Percentiles rank a stretch among this genome's conserved stretches.
Evolutionary conservation across 495 filamentous ascomycete genomes (phyloP).

Genomic region (Xylaria nigripes): DNA sequence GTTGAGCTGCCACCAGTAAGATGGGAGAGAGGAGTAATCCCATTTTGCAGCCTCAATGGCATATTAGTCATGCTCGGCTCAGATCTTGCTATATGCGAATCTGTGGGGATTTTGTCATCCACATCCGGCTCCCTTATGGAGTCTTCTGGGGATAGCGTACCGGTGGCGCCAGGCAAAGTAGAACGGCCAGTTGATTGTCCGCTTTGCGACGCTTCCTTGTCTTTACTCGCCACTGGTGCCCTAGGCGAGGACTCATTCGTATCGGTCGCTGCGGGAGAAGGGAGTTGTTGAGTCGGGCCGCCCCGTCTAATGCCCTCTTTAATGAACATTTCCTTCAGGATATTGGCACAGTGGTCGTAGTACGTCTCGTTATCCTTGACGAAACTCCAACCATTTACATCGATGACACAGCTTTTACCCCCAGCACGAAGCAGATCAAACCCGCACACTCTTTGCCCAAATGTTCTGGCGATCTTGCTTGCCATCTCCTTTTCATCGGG

Average conservation of each 20-base stretch:
- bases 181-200: conserved; percentile 23
- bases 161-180: conserved; percentile 25
- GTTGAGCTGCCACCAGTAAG: conserved; percentile 26
- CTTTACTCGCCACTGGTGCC: conserved; percentile 24
- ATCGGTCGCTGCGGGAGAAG: conserved; percentile 38
- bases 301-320: conserved; percentile 53
- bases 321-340: conserved; percentile 79
- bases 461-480: conserved; percentile 79
- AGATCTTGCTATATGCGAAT: conserved; percentile 24
- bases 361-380: conserved; percentile 99
- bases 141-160: conserved; percentile 29
- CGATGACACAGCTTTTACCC: conserved; percentile 92
- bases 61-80: conserved; percentile 24
- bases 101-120: conserved; percentile 22
- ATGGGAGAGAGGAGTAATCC: conserved; percentile 27
- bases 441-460: conserved; percentile 91
- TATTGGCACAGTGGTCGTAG: conserved; percentile 81
- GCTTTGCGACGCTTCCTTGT: conserved; percentile 28
- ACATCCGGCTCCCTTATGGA: conserved; percentile 21
- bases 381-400: conserved; percentile 99
- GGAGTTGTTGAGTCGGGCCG: conserved; percentile 34
- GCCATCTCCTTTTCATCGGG: conserved; percentile 80
- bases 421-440: conserved; percentile 88
- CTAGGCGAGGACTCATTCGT: conserved; percentile 32
- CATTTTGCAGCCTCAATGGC: conserved; percentile 27